Conservation (phyloP, 805 yeast genomes). For the Zygosaccharomyces bisporus region DNA sequence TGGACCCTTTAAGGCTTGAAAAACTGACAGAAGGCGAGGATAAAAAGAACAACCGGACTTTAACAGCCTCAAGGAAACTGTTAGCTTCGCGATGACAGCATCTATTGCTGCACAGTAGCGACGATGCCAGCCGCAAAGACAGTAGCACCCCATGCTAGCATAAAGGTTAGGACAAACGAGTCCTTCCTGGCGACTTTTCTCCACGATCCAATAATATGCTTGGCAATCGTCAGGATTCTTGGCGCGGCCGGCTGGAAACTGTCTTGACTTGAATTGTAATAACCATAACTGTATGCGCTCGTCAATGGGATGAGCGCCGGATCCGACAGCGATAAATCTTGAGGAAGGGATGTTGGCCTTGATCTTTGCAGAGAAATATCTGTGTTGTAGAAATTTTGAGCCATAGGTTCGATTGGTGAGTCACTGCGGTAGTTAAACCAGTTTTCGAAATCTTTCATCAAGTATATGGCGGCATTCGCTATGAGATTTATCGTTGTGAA, state of each 20-base stretch:
- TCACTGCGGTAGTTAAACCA: conserved; percentile 12
- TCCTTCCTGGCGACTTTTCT: conserved; percentile 16
- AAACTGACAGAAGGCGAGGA: conserved; percentile 2
- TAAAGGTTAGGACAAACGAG: conserved; percentile 15
- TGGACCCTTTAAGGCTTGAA: conserved; percentile 2
- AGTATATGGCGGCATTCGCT: conserved; percentile 19
- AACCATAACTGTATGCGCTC: neutral
- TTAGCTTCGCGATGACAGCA: no score
- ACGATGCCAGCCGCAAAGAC: conserved; percentile 19
- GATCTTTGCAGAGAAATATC: conserved; percentile 12
- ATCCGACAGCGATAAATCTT: conserved; percentile 1
- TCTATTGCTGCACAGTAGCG: conserved; percentile 1
- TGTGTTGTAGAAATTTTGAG: conserved; percentile 14
- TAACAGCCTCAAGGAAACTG: conserved; percentile 9
- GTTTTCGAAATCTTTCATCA: conserved; percentile 28
- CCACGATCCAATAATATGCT: conserved; percentile 17
- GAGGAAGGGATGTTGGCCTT: conserved; percentile 3
- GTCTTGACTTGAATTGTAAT: conserved; percentile 1
- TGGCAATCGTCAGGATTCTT: conserved; percentile 8
- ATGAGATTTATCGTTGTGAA: conserved; percentile 25
- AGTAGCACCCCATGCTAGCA: conserved; percentile 21
- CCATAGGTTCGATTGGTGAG: conserved; percentile 6
- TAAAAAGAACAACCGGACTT: conserved; percentile 9
- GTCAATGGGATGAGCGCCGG: conserved; percentile 1
- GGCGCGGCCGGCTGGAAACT: neutral